phyloP scores from a whole-genome alignment of 208 protist species.

The Naegleria gruberi region DNA sequence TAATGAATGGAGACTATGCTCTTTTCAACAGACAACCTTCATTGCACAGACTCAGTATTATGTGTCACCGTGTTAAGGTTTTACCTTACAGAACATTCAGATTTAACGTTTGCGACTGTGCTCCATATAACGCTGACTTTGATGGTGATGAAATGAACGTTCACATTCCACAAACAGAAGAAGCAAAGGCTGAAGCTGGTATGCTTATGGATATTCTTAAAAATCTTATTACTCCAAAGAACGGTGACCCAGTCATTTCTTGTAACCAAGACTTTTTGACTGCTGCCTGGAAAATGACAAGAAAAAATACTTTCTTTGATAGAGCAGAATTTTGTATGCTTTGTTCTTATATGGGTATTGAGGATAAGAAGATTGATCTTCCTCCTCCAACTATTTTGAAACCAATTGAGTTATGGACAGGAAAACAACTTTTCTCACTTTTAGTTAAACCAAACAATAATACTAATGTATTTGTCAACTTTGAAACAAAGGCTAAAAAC shows the following conservation, averaged over 20 bases:
- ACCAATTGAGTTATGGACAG: slow-evolving; percentile 94
- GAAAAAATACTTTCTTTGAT: slow-evolving; percentile 91
- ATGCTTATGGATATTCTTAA: slow-evolving; percentile 87
- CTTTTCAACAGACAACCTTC: slow-evolving; percentile 99
- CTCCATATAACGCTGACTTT: slow-evolving; percentile 99
- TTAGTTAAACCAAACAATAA: slow-evolving; percentile 57
- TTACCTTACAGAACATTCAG: slow-evolving; percentile 95
- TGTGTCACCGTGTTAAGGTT: slow-evolving; percentile 89
- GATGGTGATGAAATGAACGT: slow-evolving; percentile 99
- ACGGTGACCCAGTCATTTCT: slow-evolving; percentile 94
- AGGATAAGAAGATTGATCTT: slow-evolving; percentile 65
- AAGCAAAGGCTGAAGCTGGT: slow-evolving; percentile 93
- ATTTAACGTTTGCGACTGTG: slow-evolving; percentile 98
- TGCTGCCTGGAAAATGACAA: slow-evolving; percentile 85
- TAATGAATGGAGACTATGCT: slow-evolving; percentile 93
- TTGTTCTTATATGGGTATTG: slow-evolving; percentile 67
- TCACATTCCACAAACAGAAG: slow-evolving; percentile 97
- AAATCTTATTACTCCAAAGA: slow-evolving; percentile 96
- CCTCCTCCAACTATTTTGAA: slow-evolving; percentile 93
- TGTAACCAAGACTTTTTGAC: slow-evolving; percentile 99
- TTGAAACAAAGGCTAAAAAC: slow-evolving; percentile 75
- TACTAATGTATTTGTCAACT: slow-evolving; percentile 61
- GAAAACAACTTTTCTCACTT: slow-evolving; percentile 95
- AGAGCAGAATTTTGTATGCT: slow-evolving; percentile 71
- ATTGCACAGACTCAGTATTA: slow-evolving; percentile 97